A percentile compares a stretch with the other conserved stretches of the same genome.
These are phyloP conservation scores for Fusarium sp. DNA, from an alignment of 2,329 filamentous ascomycete species.

Conservation along the genomic window DNA sequence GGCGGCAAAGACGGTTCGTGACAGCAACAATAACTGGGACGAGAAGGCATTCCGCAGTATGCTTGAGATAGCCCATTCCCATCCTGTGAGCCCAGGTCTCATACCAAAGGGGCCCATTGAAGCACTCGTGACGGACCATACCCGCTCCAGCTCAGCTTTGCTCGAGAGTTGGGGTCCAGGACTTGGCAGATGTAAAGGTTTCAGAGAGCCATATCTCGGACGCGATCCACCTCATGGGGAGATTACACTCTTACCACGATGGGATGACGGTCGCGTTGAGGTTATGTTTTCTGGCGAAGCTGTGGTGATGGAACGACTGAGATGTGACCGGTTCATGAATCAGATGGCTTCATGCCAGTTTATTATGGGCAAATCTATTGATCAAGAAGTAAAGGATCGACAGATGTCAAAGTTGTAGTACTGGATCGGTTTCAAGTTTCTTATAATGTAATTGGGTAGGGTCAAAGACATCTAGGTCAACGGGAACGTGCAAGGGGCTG, in stretches of 20 bases:
- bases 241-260: slow-evolving; percentile 15
- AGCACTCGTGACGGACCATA: slow-evolving; percentile 13
- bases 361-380: not conserved
- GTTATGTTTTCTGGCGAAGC: slow-evolving; percentile 22
- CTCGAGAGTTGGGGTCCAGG: slow-evolving; percentile 20
- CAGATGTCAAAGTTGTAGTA: too few species aligned
- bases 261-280: slow-evolving; percentile 5
- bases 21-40: slow-evolving; percentile 17
- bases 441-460: too few species aligned
- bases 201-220: slow-evolving; percentile 20
- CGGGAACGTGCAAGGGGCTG: too few species aligned
- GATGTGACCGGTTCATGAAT: slow-evolving; percentile 1
- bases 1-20: slow-evolving; percentile 5
- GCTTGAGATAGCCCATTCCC: slow-evolving; percentile 12
- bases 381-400: too few species aligned
- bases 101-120: slow-evolving; percentile 17
- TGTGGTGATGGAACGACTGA: slow-evolving; percentile 13
- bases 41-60: slow-evolving; percentile 7
- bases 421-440: too few species aligned
- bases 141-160: slow-evolving; percentile 5
- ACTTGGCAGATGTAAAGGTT: slow-evolving; percentile 17
- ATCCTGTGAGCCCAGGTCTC: slow-evolving; percentile 11
- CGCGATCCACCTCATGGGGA: slow-evolving; percentile 13
- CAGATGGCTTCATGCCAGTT: slow-evolving; percentile 19
- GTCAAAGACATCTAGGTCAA: too few species aligned